These are phyloP conservation scores for Eutypa lata DNA, from an alignment of 2,329 filamentous ascomycete species.

Conservation along the genomic window DNA sequence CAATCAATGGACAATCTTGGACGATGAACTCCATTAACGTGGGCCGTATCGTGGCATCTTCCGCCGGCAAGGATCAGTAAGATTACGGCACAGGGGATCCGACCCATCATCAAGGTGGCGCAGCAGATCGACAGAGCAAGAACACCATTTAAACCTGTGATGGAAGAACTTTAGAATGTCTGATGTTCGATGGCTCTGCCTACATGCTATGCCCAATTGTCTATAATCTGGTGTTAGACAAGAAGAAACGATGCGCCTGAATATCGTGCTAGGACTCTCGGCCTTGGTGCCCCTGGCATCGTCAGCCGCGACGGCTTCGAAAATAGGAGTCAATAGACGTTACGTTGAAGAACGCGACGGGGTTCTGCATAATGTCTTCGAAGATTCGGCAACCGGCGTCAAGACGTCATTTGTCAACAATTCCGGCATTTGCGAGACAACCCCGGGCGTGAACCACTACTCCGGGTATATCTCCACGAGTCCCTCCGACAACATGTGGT, in stretches of 20 bases:
- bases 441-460: constrained; percentile 46
- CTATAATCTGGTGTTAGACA: too few species aligned
- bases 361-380: constrained; percentile 39
- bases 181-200: too few species aligned
- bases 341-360: constrained; percentile 15
- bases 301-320: background rate
- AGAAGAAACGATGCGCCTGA: background rate
- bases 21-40: too few species aligned
- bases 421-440: constrained; percentile 50
- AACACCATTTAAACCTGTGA: too few species aligned
- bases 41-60: too few species aligned
- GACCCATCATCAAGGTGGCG: too few species aligned
- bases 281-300: background rate
- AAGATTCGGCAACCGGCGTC: constrained; percentile 43
- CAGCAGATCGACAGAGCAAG: too few species aligned
- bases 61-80: too few species aligned
- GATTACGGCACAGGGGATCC: too few species aligned
- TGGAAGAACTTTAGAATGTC: too few species aligned
- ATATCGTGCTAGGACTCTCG: background rate
- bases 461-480: constrained; percentile 49
- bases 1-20: too few species aligned
- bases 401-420: constrained; percentile 47
- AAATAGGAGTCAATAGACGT: constrained; percentile 6
- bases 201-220: too few species aligned
- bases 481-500: constrained; percentile 40